phyloP scores from a whole-genome alignment of 768 basidiomycete genomes.

The Austroboletus eburneus region DNA sequence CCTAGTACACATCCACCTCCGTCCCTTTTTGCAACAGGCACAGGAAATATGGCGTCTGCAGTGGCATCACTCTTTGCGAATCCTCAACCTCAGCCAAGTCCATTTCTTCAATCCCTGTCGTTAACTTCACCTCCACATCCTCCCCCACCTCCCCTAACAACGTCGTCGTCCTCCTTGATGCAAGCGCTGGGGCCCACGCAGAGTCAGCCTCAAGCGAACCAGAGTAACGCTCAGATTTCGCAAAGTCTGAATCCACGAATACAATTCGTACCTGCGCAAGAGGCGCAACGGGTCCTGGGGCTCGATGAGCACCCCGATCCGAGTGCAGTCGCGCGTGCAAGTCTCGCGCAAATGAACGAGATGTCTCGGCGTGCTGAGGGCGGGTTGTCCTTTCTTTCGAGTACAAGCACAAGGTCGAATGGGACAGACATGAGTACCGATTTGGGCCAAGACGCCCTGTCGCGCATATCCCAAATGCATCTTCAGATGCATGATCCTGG shows the following conservation, averaged over 20 bases:
- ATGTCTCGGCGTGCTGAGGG: conserved; percentile 60
- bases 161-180: conserved; percentile 23
- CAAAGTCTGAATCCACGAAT: conserved; percentile 12
- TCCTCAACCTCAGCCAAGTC: conserved; percentile 26
- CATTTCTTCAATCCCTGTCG: conserved; percentile 23
- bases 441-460: conserved; percentile 42
- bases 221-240: conserved; percentile 1
- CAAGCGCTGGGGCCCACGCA: conserved; percentile 22
- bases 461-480: conserved; percentile 47
- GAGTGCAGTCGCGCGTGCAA: conserved; percentile 58
- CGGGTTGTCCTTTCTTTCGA: conserved; percentile 26
- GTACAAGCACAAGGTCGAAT: conserved; percentile 10
- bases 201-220: conserved; percentile 8
- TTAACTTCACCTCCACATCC: conserved; percentile 11
- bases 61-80: conserved; percentile 17
- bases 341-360: conserved; percentile 76
- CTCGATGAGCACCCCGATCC: conserved; percentile 41
- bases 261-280: conserved; percentile 53
- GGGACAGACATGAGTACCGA: conserved; percentile 11
- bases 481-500: conserved; percentile 36
- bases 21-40: conserved; percentile 20
- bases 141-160: conserved; percentile 8
- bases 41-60: conserved; percentile 12
- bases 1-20: conserved; percentile 31
- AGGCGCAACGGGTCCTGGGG: conserved; percentile 50